A percentile compares a stretch with the other conserved stretches of the same genome.
phyloP scores from a whole-genome alignment of 108 stramenopile genomes.

The Cyclotella baltica region DNA sequence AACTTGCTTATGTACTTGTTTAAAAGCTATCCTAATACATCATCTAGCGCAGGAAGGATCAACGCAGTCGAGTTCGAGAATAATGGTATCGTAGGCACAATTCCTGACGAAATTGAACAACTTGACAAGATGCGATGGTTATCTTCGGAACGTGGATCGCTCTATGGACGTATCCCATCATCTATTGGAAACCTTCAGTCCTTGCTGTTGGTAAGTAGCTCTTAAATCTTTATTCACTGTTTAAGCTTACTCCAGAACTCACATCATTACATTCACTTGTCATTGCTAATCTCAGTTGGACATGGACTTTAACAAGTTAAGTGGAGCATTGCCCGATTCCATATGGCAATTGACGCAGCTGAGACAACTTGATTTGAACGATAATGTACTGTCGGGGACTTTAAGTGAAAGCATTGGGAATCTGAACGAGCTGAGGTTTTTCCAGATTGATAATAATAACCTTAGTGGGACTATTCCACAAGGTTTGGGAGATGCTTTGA shows the following conservation, averaged over 20 bases:
- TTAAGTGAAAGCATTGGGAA: constrained; percentile 59
- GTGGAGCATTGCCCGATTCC: constrained; percentile 61
- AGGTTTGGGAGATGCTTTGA: constrained; percentile 11
- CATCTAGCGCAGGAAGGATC: constrained; percentile 15
- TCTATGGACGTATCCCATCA: constrained; percentile 69
- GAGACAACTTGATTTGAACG: constrained; percentile 73
- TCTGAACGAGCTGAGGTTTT: constrained; percentile 55
- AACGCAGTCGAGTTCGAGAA: constrained; percentile 49
- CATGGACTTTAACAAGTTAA: constrained; percentile 66
- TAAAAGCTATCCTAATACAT: constrained; percentile 12
- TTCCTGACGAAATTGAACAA: constrained; percentile 58
- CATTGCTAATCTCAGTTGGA: too few relatives aligned
- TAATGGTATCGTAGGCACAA: constrained; percentile 67
- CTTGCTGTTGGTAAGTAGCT: too few relatives aligned
- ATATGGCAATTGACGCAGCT: constrained; percentile 56
- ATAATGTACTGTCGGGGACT: constrained; percentile 70
- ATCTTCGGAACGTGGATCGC: constrained; percentile 59
- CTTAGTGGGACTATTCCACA: constrained; percentile 67
- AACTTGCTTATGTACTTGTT: background rate
- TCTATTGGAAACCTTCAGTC: constrained; percentile 41
- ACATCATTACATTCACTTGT: too few relatives aligned
- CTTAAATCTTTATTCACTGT: too few relatives aligned
- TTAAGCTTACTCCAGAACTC: too few relatives aligned
- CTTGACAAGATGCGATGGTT: constrained; percentile 55
- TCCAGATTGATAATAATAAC: constrained; percentile 72